Evolutionary conservation across 305 asterid species (phyloP).

Genomic region (Andrographis paniculata): DNA sequence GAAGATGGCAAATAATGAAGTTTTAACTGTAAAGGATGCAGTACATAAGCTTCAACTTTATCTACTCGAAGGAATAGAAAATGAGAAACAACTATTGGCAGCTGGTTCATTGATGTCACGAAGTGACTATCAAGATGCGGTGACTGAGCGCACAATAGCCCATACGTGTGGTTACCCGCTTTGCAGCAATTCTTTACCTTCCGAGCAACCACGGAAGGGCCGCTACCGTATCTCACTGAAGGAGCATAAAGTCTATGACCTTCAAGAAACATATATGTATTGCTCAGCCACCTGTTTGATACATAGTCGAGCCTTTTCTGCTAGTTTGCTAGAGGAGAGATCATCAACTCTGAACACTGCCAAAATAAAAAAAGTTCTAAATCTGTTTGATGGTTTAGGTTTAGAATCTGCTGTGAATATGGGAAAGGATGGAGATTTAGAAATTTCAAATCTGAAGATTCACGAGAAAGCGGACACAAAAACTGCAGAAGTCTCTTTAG

Average conservation of each 20-base stretch:
- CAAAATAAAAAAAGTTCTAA: conserved; percentile 45
- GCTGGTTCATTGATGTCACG: conserved; percentile 64
- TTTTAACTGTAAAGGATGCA: conserved; percentile 49
- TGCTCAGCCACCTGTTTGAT: conserved; percentile 70
- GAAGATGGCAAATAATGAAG: conserved; percentile 33
- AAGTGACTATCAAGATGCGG: conserved; percentile 70
- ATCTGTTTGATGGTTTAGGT: conserved; percentile 38
- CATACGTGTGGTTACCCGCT: conserved; percentile 73
- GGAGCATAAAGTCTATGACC: conserved; percentile 90
- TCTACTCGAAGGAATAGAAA: conserved; percentile 72
- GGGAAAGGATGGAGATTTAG: conserved; percentile 45
- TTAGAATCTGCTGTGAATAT: conserved; percentile 33
- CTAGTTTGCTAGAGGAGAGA: conserved; percentile 61
- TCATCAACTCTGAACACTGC: conserved; percentile 38
- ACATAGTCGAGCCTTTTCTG: conserved; percentile 54
- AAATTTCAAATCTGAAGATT: conserved; percentile 51
- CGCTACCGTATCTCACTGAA: conserved; percentile 67
- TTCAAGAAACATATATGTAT: conserved; percentile 77
- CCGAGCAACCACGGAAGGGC: conserved; percentile 61
- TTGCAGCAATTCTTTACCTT: conserved; percentile 49
- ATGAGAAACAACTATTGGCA: conserved; percentile 47
- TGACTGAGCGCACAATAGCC: conserved; percentile 68
- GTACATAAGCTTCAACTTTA: conserved; percentile 60
- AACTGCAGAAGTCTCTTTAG: conserved; percentile 55
- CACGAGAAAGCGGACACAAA: conserved; percentile 49